Evolutionary conservation across 108 stramenopile genomes (phyloP).

Genomic region (Schizochytrium sp.): DNA sequence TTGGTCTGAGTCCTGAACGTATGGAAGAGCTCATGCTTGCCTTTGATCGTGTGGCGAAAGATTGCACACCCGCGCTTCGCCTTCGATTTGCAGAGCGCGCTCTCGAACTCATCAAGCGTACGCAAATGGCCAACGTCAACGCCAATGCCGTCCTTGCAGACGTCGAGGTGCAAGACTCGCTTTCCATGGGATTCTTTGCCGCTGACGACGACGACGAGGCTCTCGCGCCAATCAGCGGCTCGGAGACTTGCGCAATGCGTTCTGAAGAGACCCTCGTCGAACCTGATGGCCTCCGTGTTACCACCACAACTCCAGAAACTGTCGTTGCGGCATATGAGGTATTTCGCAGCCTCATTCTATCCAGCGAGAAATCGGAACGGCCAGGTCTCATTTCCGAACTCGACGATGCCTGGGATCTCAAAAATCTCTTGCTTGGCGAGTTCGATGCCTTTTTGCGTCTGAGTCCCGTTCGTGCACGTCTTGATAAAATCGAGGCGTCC

Average conservation of each 20-base stretch:
- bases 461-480: not conserved
- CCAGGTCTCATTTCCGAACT: not conserved
- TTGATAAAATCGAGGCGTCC: not conserved
- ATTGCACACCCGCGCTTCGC: not conserved
- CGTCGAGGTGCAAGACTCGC: not conserved
- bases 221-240: not conserved
- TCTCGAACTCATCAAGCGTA: not conserved
- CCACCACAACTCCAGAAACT: not conserved
- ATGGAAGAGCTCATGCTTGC: not conserved
- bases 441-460: not conserved
- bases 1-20: not conserved
- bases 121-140: not conserved
- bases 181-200: not conserved
- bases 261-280: not conserved
- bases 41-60: not conserved
- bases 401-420: not conserved
- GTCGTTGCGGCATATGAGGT: not conserved
- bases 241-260: not conserved
- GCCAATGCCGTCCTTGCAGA: not conserved
- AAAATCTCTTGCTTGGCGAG: not conserved
- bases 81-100: not conserved
- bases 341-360: not conserved
- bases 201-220: constrained; percentile 1
- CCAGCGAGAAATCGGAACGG: not conserved
- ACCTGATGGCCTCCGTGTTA: not conserved